phyloP scores from a whole-genome alignment of 768 basidiomycete genomes.

The Boletellus emodensis region DNA sequence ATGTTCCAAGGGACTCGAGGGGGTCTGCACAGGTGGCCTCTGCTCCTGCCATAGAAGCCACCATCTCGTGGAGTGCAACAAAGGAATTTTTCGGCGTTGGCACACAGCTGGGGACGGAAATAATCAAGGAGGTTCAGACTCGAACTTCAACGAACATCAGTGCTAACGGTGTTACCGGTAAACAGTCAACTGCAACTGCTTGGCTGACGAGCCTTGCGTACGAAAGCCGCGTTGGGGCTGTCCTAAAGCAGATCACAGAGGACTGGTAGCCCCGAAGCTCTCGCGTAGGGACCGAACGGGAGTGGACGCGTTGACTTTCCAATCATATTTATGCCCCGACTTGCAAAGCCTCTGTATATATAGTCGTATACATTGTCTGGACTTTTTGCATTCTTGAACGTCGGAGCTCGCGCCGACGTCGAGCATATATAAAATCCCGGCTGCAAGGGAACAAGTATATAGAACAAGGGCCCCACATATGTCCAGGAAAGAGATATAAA shows the following conservation, averaged over 20 bases:
- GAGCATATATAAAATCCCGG: too few relatives aligned
- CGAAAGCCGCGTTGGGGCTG: conserved; percentile 22
- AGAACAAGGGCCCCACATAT: background rate
- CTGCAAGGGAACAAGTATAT: background rate
- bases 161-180: conserved; percentile 5
- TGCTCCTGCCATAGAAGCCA: background rate
- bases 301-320: background rate
- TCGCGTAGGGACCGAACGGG: too few relatives aligned
- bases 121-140: conserved; percentile 21
- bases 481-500: background rate
- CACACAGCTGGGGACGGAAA: conserved; percentile 15
- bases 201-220: conserved; percentile 24
- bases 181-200: conserved; percentile 19
- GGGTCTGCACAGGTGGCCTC: conserved; percentile 8
- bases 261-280: background rate
- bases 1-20: conserved; percentile 7
- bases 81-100: conserved; percentile 15
- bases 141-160: conserved; percentile 4
- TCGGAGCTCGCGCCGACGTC: background rate
- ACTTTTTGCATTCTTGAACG: background rate
- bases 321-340: background rate
- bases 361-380: background rate
- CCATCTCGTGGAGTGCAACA: conserved; percentile 15
- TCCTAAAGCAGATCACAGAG: conserved; percentile 20
- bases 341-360: background rate